Percentiles rank a stretch among this genome's conserved stretches.
phyloP scores from a whole-genome alignment of 805 yeast genomes.

The Yarrowia sp. region DNA sequence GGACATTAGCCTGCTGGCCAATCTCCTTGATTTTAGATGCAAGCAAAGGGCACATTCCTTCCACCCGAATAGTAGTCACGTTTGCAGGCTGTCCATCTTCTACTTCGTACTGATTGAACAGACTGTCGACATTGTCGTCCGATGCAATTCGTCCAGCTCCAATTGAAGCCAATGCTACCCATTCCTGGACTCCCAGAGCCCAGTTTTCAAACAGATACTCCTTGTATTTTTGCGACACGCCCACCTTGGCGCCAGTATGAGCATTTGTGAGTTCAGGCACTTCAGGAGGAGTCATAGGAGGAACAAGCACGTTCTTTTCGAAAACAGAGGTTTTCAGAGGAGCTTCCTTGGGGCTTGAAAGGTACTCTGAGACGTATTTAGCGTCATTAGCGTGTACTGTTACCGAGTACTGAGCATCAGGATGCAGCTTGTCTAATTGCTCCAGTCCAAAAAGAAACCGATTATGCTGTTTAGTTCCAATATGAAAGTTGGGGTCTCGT shows the following conservation, averaged over 20 bases:
- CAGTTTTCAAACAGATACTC: constrained; percentile 30
- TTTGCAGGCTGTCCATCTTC: not conserved
- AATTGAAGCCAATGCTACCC: constrained; percentile 32
- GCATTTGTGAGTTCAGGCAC: constrained; percentile 12
- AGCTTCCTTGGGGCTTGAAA: not conserved
- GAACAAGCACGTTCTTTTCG: not conserved
- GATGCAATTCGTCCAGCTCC: constrained; percentile 29
- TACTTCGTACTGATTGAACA: constrained; percentile 30
- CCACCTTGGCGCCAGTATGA: not conserved
- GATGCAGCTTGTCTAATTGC: constrained; percentile 27
- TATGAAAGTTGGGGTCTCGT: constrained; percentile 1
- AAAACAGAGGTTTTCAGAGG: not conserved
- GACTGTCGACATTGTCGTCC: constrained; percentile 28
- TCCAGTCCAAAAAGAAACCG: constrained; percentile 33
- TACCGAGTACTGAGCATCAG: not conserved
- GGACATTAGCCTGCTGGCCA: constrained; percentile 16
- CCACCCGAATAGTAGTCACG: not conserved
- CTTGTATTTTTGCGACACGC: not conserved
- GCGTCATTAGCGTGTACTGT: not conserved
- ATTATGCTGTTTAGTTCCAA: constrained; percentile 28
- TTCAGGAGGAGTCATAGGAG: not conserved
- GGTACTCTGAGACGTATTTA: not conserved
- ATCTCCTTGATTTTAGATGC: not conserved
- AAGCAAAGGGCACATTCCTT: not conserved
- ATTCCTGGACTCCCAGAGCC: constrained; percentile 30